Evolutionary conservation across 192 early-diverging fungal species (phyloP).

Genomic region (Gorgonomyces haynaldii): DNA sequence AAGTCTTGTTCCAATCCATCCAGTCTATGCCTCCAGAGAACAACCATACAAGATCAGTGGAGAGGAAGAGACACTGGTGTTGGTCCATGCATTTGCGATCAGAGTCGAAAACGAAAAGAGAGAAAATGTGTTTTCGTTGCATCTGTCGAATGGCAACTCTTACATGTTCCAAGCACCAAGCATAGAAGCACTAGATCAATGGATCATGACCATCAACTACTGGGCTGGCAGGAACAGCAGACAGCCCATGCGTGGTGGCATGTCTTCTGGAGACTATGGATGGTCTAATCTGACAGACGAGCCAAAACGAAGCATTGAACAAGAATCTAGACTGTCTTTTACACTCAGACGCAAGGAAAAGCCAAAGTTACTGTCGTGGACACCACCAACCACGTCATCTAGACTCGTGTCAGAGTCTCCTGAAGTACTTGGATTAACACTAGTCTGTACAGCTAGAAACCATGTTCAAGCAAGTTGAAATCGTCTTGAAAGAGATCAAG

Average conservation of each 20-base stretch:
- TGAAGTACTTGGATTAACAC: conserved; percentile 12
- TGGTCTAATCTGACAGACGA: conserved; percentile 54
- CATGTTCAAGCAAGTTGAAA: conserved; percentile 22
- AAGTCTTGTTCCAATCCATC: neutral
- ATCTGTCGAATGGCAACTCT: conserved; percentile 66
- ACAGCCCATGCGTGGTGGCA: conserved; percentile 77
- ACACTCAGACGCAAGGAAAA: conserved; percentile 4
- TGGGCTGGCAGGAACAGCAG: conserved; percentile 88
- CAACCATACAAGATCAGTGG: conserved; percentile 8
- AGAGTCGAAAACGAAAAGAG: conserved; percentile 70
- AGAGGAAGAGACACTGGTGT: conserved; percentile 17
- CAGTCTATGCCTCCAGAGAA: conserved; percentile 2
- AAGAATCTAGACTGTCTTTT: neutral
- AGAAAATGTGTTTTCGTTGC: conserved; percentile 76
- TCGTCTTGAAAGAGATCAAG: conserved; percentile 23
- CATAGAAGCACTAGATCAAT: conserved; percentile 60
- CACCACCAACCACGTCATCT: conserved; percentile 12
- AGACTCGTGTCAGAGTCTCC: conserved; percentile 18
- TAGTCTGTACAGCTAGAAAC: conserved; percentile 23
- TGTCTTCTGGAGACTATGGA: conserved; percentile 87
- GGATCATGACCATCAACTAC: conserved; percentile 84
- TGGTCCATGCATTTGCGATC: conserved; percentile 77
- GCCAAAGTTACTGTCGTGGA: conserved; percentile 27
- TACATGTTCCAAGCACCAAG: conserved; percentile 80
- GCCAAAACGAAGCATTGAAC: conserved; percentile 1